phyloP scores from a whole-genome alignment of 176 grass and related monocot species.

The Pontederia paniculata region DNA sequence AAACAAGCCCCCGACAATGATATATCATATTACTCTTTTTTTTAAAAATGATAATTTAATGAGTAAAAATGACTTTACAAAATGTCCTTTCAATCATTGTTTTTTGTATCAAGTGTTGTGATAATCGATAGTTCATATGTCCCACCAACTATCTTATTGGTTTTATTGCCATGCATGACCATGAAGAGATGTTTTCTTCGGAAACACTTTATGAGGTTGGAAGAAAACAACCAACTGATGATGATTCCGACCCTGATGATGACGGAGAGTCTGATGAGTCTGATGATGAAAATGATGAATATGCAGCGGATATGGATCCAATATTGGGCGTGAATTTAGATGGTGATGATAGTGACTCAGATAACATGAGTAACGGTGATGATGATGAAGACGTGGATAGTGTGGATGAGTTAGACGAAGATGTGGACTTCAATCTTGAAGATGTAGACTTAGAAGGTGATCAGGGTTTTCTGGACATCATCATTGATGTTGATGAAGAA shows the following conservation, averaged over 20 bases:
- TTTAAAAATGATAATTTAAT: too few relatives aligned
- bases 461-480: constrained; percentile 47
- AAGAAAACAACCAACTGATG: constrained; percentile 68
- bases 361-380: constrained; percentile 42
- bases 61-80: too few relatives aligned
- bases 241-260: constrained; percentile 92
- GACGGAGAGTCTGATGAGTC: constrained; percentile 54
- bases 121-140: too few relatives aligned
- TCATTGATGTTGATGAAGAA: constrained; percentile 35
- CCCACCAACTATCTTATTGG: constrained; percentile 73
- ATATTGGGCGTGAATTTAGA: constrained; percentile 28
- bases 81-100: too few relatives aligned
- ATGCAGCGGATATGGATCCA: constrained; percentile 28
- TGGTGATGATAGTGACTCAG: constrained; percentile 47
- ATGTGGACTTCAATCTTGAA: constrained; percentile 42
- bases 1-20: too few relatives aligned
- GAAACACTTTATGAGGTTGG: constrained; percentile 75
- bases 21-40: too few relatives aligned
- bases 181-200: constrained; percentile 78
- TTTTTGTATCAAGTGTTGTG: too few relatives aligned
- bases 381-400: constrained; percentile 47
- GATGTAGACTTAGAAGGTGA: constrained; percentile 40
- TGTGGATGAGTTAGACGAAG: constrained; percentile 46
- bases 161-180: constrained; percentile 77
- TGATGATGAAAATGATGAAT: constrained; percentile 63